Evolutionary conservation across 805 yeast genomes (phyloP).

Genomic region (Candida cerambycidarum): DNA sequence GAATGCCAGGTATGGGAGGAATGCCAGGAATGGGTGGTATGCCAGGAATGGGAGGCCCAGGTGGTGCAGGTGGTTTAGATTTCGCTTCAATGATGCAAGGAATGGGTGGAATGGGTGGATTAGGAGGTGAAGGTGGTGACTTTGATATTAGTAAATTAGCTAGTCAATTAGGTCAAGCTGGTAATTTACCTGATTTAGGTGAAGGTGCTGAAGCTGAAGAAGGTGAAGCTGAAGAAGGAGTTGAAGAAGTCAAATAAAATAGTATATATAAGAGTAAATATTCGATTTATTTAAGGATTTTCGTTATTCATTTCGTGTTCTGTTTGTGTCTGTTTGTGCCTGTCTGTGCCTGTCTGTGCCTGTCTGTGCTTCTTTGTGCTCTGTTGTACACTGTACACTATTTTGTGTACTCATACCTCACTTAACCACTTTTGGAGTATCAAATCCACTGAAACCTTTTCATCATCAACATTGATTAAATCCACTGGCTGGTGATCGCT

Average conservation of each 20-base stretch:
- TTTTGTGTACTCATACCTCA: too few relatives aligned
- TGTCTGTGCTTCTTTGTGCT: too few relatives aligned
- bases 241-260: constrained; percentile 2
- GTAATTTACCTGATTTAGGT: constrained; percentile 26
- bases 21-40: constrained; percentile 19
- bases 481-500: not conserved
- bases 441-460: not conserved
- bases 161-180: constrained; percentile 45
- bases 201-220: constrained; percentile 17
- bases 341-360: too few relatives aligned
- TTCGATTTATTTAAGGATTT: not conserved
- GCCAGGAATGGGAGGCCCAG: constrained; percentile 23
- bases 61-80: constrained; percentile 28
- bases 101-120: constrained; percentile 26
- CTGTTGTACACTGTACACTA: too few relatives aligned
- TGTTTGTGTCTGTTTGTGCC: too few relatives aligned
- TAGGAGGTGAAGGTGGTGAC: constrained; percentile 28
- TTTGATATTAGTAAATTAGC: constrained; percentile 41
- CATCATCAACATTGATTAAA: constrained; percentile 1
- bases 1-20: constrained; percentile 34
- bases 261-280: not conserved
- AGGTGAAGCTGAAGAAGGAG: constrained; percentile 19
- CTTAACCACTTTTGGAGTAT: constrained; percentile 8
- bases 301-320: not conserved
- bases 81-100: constrained; percentile 24